Evolutionary conservation across 2,329 filamentous ascomycete genomes (phyloP), one percentile per base, ranked within the genome.

Genomic region (Diaporthe velutina): DNA sequence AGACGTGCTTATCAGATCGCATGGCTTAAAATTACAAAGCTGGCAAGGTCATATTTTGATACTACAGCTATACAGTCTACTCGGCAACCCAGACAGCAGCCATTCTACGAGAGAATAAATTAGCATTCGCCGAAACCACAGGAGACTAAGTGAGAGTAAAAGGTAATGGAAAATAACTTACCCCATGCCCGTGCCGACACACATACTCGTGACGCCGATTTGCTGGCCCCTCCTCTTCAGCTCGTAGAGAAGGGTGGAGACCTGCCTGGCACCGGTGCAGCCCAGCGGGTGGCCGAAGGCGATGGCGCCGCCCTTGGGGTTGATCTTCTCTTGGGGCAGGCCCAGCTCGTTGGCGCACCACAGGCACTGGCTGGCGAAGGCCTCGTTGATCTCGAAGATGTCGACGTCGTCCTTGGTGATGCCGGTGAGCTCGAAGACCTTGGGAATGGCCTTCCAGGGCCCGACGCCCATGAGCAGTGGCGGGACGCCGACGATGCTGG

Each of bases 371-470:
- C 92, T 94, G 42, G 97, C 97, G 84, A 99, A 99, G 1, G 97
- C 97, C 90, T 99, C 97, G 88, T 99, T 99, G 90, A 99, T 98
- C 90, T 99, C 97, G 82, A 91, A 98, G 82, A 98, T 96, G 83
- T 98, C 97, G 40, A 99, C 95, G 79, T 98, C 96, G 74, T 98
- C 93, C 85, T 93, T 95, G 82, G 88, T 89, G 80, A 99, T 92
- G 75, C 96, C 95, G 0, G 96, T 94, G 84, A 97, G 96, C 83
- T 94, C 90, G 73, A 98, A 92, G 5, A 95, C 96, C 83, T 96
- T 94, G 78, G 97, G 97, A 81, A 99, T 98, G 74, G 97, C 96
- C 85, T 96, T 96, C 91, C 95, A 98, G 68, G 97, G 97, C 1
- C 97, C 97, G 78, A 98, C 89, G 77, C 97, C 97, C 97, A 99